These are phyloP conservation scores for Diplodia scrobiculata DNA, from an alignment of 2,329 filamentous ascomycete genomes.

Conservation along the genomic window DNA sequence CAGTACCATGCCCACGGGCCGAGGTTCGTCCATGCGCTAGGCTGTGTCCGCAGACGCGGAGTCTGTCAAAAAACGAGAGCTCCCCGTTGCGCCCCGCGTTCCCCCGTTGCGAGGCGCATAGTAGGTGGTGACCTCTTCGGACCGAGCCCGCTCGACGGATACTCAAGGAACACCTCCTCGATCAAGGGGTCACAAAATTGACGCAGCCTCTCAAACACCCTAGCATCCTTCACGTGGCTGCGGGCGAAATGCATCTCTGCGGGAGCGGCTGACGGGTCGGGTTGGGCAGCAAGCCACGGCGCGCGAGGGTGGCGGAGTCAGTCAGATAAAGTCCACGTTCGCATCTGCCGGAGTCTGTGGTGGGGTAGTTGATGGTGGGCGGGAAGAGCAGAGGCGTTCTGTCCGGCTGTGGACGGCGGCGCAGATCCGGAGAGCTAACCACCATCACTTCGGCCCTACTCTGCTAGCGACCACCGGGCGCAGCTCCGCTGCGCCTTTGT, in stretches of 20 bases:
- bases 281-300: background rate
- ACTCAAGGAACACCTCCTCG: background rate
- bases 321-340: background rate
- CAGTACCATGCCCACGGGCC: background rate
- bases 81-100: background rate
- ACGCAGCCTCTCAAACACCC: background rate
- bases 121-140: background rate
- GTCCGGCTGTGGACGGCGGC: background rate
- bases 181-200: background rate
- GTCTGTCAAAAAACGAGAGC: background rate
- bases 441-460: slow-evolving; percentile 1
- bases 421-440: background rate
- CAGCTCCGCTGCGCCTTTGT: background rate
- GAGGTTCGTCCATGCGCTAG: background rate
- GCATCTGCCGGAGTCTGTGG: background rate
- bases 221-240: background rate
- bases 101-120: background rate
- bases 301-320: background rate
- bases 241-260: background rate
- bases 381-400: background rate
- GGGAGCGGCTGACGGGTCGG: background rate
- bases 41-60: background rate
- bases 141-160: background rate
- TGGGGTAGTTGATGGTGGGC: background rate
- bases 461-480: background rate